phyloP scores from a whole-genome alignment of 2,329 filamentous ascomycete species.

The Cladosporium velox region DNA sequence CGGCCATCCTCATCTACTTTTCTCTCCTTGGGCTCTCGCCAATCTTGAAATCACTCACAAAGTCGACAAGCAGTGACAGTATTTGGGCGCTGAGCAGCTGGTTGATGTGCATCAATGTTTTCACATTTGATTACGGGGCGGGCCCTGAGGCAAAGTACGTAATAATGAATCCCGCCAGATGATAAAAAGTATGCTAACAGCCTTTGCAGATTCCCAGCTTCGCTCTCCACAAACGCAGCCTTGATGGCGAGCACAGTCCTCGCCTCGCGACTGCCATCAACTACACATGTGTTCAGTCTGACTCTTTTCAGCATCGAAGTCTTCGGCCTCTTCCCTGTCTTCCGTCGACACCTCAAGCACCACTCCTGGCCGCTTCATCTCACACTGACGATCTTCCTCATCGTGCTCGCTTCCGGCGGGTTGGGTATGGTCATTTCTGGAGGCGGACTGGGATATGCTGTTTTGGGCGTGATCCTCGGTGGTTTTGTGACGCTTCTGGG shows the following conservation, averaged over 20 bases:
- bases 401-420: conserved; percentile 77
- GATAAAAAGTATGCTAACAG: background rate
- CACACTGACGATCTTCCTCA: conserved; percentile 70
- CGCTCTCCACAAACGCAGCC: conserved; percentile 89
- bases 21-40: conserved; percentile 88
- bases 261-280: conserved; percentile 83
- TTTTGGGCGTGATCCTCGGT: conserved; percentile 75
- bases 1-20: conserved; percentile 87
- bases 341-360: conserved; percentile 82
- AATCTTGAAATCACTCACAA: conserved; percentile 94
- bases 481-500: conserved; percentile 72
- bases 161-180: too few species aligned
- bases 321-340: conserved; percentile 96
- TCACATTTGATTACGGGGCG: conserved; percentile 95
- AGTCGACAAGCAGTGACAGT: conserved; percentile 86
- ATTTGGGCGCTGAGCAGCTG: conserved; percentile 98
- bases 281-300: conserved; percentile 90
- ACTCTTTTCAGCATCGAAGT: conserved; percentile 97
- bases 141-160: conserved; percentile 54
- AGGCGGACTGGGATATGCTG: conserved; percentile 56
- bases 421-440: conserved; percentile 63
- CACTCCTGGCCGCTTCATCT: conserved; percentile 81
- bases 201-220: conserved; percentile 59
- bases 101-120: conserved; percentile 91
- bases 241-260: conserved; percentile 95